These are phyloP conservation scores for Ophiostoma ulmi DNA, from an alignment of 2,329 filamentous ascomycete genomes.

Conservation along the genomic window DNA sequence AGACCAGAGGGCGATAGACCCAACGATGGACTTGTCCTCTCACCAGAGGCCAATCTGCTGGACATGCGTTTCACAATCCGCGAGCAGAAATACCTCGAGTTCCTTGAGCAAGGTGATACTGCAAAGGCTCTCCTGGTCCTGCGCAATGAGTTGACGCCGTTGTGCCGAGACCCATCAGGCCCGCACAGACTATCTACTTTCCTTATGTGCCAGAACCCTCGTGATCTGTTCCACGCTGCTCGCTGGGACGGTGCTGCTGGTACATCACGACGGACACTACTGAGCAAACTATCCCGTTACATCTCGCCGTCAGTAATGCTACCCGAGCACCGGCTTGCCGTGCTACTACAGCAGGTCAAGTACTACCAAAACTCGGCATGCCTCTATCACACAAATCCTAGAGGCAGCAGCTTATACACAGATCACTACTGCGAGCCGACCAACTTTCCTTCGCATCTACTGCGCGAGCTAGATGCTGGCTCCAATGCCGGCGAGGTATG, in stretches of 20 bases:
- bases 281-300: conserved; percentile 80
- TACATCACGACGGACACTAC: conserved; percentile 64
- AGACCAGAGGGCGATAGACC: neutral
- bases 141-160: conserved; percentile 77
- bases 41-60: conserved; percentile 67
- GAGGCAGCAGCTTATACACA: conserved; percentile 77
- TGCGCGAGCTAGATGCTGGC: conserved; percentile 62
- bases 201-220: conserved; percentile 77
- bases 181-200: conserved; percentile 81
- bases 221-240: conserved; percentile 71
- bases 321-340: conserved; percentile 79
- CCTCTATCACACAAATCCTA: conserved; percentile 77
- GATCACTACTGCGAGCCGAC: conserved; percentile 79
- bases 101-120: conserved; percentile 72
- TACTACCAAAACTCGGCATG: conserved; percentile 76
- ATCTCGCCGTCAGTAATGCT: conserved; percentile 98
- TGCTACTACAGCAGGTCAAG: conserved; percentile 78
- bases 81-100: conserved; percentile 91
- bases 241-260: conserved; percentile 80
- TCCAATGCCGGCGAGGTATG: conserved; percentile 73
- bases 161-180: conserved; percentile 71
- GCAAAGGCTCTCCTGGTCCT: conserved; percentile 74
- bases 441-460: conserved; percentile 70
- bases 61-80: conserved; percentile 83
- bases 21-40: conserved; percentile 40